Percentiles rank a stretch among this genome's conserved stretches.
phyloP scores from a whole-genome alignment of 768 basidiomycete species.

The Multifurca ochricompacta region DNA sequence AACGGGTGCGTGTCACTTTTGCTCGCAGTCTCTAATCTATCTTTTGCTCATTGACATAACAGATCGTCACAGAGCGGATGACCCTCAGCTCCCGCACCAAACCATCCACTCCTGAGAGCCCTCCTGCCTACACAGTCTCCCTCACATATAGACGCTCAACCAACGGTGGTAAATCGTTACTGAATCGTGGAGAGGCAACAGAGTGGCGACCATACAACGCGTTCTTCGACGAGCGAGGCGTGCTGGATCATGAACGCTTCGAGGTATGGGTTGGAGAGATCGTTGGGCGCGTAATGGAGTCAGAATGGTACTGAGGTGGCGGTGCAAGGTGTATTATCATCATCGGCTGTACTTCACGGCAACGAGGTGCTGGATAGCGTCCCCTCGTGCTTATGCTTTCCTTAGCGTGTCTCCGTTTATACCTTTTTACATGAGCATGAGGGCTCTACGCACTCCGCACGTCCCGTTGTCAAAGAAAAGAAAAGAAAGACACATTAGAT shows the following conservation, averaged over 20 bases:
- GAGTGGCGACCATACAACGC: conserved; percentile 52
- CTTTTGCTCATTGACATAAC: conserved; percentile 1
- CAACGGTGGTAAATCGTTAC: conserved; percentile 77
- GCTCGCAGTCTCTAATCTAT: neutral
- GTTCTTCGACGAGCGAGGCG: conserved; percentile 78
- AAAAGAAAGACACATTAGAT: too few relatives aligned
- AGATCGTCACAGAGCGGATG: conserved; percentile 91
- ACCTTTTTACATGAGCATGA: conserved; percentile 1
- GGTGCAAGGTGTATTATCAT: conserved; percentile 8
- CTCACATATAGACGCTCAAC: conserved; percentile 71
- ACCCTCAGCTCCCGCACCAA: conserved; percentile 63
- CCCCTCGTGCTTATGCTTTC: conserved; percentile 2
- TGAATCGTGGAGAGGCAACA: conserved; percentile 58
- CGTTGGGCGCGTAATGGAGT: conserved; percentile 65
- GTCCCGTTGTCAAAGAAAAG: too few relatives aligned
- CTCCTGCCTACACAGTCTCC: conserved; percentile 62
- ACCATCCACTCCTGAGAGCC: conserved; percentile 43
- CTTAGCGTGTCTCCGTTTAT: conserved; percentile 2
- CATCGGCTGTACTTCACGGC: conserved; percentile 7
- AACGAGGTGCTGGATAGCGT: neutral
- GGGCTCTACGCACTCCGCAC: neutral
- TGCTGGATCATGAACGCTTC: conserved; percentile 67
- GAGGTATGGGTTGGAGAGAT: conserved; percentile 72
- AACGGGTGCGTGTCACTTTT: conserved; percentile 49
- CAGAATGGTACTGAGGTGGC: conserved; percentile 33